phyloP scores from a whole-genome alignment of 225 moss, liverwort and hornwort species.

The Antitrichia curtipendula region DNA sequence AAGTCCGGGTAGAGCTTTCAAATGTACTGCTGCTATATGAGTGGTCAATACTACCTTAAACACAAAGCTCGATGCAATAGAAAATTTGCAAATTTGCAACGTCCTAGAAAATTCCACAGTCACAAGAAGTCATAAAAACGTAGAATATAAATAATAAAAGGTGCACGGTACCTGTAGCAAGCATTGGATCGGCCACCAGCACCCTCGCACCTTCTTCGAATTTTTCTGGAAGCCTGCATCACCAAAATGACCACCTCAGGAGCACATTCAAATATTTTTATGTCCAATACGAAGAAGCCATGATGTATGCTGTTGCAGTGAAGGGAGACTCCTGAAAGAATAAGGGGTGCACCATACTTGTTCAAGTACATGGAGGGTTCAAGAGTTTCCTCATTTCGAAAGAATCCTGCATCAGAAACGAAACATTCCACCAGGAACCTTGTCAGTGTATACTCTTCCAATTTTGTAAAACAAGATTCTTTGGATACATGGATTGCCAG shows the following conservation, averaged over 20 bases:
- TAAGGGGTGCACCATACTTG: constrained; percentile 31
- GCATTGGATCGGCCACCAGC: constrained; percentile 84
- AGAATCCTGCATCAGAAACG: constrained; percentile 50
- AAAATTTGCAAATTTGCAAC: background rate
- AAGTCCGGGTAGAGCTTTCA: background rate
- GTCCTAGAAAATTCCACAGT: background rate
- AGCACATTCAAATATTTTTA: background rate
- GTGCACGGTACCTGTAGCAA: constrained; percentile 62
- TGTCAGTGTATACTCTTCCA: background rate
- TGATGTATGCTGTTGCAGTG: background rate
- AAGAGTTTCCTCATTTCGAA: constrained; percentile 72
- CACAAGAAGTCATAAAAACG: background rate
- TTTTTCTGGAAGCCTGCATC: constrained; percentile 68
- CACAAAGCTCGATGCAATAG: background rate
- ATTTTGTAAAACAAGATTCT: background rate
- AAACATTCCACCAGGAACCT: background rate
- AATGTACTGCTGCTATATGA: background rate
- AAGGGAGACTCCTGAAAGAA: background rate
- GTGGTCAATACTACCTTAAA: background rate
- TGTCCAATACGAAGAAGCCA: background rate
- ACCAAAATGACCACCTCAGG: background rate
- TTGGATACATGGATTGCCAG: background rate
- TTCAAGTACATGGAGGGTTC: constrained; percentile 75
- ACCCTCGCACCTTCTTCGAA: constrained; percentile 72
- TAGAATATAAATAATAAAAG: background rate